Conservation (phyloP, 495 filamentous ascomycete genomes). For the Bacidia rubella region DNA sequence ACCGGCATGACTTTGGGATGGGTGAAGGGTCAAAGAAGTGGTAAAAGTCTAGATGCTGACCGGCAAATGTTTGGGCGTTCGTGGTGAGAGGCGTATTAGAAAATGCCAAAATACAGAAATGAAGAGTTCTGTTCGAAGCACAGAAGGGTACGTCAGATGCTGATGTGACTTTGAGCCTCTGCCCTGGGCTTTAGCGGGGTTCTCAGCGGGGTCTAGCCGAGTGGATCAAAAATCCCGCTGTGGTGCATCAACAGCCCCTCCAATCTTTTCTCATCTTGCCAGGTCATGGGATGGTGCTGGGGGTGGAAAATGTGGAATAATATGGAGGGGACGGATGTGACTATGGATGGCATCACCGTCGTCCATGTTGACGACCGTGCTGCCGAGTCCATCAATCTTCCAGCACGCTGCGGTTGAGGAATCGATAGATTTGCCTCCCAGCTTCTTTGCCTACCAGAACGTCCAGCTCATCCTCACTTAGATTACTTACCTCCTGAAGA, state of each 20-base stretch:
- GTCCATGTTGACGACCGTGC: too few relatives aligned
- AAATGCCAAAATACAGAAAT: too few relatives aligned
- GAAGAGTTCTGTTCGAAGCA: background rate
- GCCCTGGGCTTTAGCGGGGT: background rate
- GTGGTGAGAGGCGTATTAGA: too few relatives aligned
- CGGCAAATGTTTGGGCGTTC: background rate
- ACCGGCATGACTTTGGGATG: conserved; percentile 25
- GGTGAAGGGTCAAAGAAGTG: too few relatives aligned
- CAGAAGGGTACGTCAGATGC: background rate
- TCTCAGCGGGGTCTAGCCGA: background rate
- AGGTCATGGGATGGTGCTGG: too few relatives aligned
- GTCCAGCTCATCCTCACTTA: conserved; percentile 58
- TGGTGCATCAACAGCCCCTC: too few relatives aligned
- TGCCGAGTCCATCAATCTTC: conserved; percentile 31
- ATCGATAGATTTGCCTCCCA: conserved; percentile 61
- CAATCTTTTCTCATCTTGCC: too few relatives aligned
- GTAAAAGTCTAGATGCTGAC: background rate
- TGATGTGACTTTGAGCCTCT: background rate
- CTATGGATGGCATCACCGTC: too few relatives aligned
- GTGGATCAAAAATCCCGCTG: too few relatives aligned
- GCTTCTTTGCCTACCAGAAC: conserved; percentile 67
- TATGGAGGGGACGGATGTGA: too few relatives aligned
- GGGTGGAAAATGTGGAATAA: too few relatives aligned
- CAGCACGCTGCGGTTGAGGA: conserved; percentile 76
- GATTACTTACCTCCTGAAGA: conserved; percentile 75